A percentile compares a stretch with the other conserved stretches of the same genome.
Conservation (phyloP, 2,329 filamentous ascomycete species). For the Epichloe brachyelytri region DNA sequence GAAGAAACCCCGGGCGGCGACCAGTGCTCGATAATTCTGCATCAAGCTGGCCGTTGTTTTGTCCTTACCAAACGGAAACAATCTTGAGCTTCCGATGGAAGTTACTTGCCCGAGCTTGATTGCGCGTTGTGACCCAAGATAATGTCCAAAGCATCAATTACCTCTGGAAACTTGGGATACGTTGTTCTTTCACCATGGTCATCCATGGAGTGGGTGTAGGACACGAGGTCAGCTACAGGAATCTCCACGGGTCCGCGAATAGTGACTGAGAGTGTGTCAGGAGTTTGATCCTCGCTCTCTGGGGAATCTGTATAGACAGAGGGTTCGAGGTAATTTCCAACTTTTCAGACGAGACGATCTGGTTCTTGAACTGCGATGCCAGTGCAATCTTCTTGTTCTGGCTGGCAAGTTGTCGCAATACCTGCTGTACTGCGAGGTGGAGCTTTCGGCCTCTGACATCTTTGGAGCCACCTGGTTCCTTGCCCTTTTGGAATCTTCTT, state of each 20-base stretch:
- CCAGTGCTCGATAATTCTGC: slow-evolving; percentile 18
- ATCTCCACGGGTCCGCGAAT: slow-evolving; percentile 28
- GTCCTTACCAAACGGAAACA: slow-evolving; percentile 29
- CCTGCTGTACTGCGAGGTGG: slow-evolving; percentile 26
- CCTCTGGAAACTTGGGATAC: slow-evolving; percentile 36
- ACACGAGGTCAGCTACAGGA: slow-evolving; percentile 26
- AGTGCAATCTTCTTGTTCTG: slow-evolving; percentile 18
- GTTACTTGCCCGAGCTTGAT: slow-evolving; percentile 19
- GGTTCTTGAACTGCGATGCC: slow-evolving; percentile 39
- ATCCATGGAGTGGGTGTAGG: slow-evolving; percentile 31
- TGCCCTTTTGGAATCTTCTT: slow-evolving; percentile 22
- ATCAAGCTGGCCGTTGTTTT: slow-evolving; percentile 17
- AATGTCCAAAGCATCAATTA: slow-evolving; percentile 38
- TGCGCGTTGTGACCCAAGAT: slow-evolving; percentile 34
- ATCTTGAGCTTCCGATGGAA: slow-evolving; percentile 33
- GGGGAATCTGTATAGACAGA: slow-evolving; percentile 22
- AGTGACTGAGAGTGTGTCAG: slow-evolving; percentile 26
- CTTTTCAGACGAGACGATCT: slow-evolving; percentile 28
- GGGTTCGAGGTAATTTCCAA: slow-evolving; percentile 22
- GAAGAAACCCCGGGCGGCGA: slow-evolving; percentile 40
- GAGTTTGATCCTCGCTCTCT: slow-evolving; percentile 17
- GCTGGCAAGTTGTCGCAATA: slow-evolving; percentile 22
- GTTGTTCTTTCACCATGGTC: slow-evolving; percentile 21
- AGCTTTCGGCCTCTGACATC: slow-evolving; percentile 32
- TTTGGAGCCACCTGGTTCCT: slow-evolving; percentile 7